Conservation (phyloP, 106 monocot genomes). For the Amphibolis antarctica region DNA sequence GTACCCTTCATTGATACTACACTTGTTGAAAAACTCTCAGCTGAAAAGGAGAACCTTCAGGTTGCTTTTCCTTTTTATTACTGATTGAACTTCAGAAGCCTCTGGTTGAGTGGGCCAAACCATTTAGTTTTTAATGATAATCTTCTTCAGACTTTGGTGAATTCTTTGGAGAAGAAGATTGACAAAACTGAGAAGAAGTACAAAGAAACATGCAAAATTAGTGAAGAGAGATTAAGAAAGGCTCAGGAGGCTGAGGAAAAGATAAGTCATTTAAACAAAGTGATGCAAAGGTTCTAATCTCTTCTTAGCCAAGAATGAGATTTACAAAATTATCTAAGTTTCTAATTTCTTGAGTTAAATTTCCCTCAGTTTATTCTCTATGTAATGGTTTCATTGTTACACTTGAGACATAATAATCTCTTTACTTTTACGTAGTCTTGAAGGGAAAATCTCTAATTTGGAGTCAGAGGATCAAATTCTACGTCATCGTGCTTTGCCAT, state of each 20-base stretch:
- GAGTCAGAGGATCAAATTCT: constrained; percentile 92
- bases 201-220: constrained; percentile 67
- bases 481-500: constrained; percentile 53
- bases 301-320: background rate
- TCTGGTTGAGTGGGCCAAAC: background rate
- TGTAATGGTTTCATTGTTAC: no score
- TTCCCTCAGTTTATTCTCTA: no score
- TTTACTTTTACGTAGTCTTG: constrained; percentile 34
- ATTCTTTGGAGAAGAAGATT: constrained; percentile 75
- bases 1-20: constrained; percentile 49
- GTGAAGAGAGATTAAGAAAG: constrained; percentile 70
- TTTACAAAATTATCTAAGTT: background rate
- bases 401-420: background rate
- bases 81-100: background rate
- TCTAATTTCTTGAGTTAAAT: no score
- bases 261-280: constrained; percentile 43
- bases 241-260: constrained; percentile 61
- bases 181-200: constrained; percentile 84
- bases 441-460: constrained; percentile 63
- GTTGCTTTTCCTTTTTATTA: constrained; percentile 8
- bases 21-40: constrained; percentile 40
- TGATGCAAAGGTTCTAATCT: constrained; percentile 60
- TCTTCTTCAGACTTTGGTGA: constrained; percentile 41
- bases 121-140: background rate
- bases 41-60: constrained; percentile 61